A percentile compares a stretch with the other conserved stretches of the same genome.
phyloP scores from a whole-genome alignment of 768 basidiomycete species.

The Candolleomyces eurysporus region DNA sequence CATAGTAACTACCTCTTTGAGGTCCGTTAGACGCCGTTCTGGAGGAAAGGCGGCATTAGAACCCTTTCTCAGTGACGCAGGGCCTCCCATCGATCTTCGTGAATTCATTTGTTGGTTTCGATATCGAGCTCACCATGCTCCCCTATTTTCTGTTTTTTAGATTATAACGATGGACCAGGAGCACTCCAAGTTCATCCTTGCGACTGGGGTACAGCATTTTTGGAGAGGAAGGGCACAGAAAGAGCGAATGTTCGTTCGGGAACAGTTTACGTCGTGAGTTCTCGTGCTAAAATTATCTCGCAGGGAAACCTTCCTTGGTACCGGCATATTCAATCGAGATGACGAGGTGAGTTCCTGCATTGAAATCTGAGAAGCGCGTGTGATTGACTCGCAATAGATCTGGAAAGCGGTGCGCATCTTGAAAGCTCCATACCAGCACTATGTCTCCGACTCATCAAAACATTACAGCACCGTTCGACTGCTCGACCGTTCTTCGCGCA shows the following conservation, averaged over 20 bases:
- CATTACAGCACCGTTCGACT: constrained; percentile 55
- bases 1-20: neutral
- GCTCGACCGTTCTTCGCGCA: constrained; percentile 74
- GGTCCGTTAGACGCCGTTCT: neutral
- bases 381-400: constrained; percentile 26
- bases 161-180: constrained; percentile 76
- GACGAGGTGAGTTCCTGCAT: constrained; percentile 48
- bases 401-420: constrained; percentile 61
- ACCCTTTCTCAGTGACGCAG: neutral
- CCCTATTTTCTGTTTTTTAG: constrained; percentile 30
- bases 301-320: constrained; percentile 64
- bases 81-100: neutral
- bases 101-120: neutral
- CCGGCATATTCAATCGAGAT: constrained; percentile 77
- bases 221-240: constrained; percentile 65
- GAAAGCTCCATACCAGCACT: neutral
- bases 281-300: neutral
- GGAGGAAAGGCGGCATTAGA: neutral
- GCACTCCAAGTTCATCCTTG: constrained; percentile 60
- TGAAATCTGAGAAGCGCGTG: constrained; percentile 4
- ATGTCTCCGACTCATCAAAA: neutral
- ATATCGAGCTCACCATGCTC: neutral
- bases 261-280: neutral
- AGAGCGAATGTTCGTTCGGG: constrained; percentile 57
- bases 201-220: constrained; percentile 66